Conservation (phyloP, 805 yeast species). For the Suhomyces canberraensis region DNA sequence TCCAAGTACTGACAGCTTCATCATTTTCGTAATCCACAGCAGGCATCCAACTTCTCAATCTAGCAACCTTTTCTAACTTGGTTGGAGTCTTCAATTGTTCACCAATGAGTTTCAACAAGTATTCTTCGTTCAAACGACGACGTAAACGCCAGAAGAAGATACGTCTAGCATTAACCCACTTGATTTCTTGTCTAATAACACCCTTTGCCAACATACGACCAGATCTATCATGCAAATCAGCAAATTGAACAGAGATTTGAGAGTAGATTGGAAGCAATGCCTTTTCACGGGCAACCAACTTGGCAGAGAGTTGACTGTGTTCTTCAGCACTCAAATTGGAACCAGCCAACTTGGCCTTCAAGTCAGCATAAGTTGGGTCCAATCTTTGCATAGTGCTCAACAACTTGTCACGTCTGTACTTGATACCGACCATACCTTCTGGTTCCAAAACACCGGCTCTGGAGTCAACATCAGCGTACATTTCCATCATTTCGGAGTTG, state of each 20-base stretch:
- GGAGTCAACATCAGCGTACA: constrained; percentile 95
- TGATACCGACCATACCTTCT: constrained; percentile 98
- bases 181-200: constrained; percentile 76
- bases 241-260: constrained; percentile 93
- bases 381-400: constrained; percentile 88
- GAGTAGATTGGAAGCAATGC: constrained; percentile 80
- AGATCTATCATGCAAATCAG: constrained; percentile 95
- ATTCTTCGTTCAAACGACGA: constrained; percentile 92
- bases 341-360: constrained; percentile 59
- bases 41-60: constrained; percentile 86
- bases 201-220: constrained; percentile 98
- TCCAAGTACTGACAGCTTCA: constrained; percentile 76
- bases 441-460: constrained; percentile 99
- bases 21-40: constrained; percentile 70
- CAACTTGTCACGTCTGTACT: constrained; percentile 91
- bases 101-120: constrained; percentile 70
- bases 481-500: constrained; percentile 96
- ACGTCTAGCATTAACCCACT: constrained; percentile 87
- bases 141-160: constrained; percentile 98
- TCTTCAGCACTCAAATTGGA: constrained; percentile 57
- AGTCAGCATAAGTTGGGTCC: constrained; percentile 69
- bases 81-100: constrained; percentile 54
- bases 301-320: constrained; percentile 58
- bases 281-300: constrained; percentile 76
- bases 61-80: constrained; percentile 79